A percentile compares a stretch with the other conserved stretches of the same genome.
Conservation (phyloP, 1,139 yeast species). For the Pichia sp. region DNA sequence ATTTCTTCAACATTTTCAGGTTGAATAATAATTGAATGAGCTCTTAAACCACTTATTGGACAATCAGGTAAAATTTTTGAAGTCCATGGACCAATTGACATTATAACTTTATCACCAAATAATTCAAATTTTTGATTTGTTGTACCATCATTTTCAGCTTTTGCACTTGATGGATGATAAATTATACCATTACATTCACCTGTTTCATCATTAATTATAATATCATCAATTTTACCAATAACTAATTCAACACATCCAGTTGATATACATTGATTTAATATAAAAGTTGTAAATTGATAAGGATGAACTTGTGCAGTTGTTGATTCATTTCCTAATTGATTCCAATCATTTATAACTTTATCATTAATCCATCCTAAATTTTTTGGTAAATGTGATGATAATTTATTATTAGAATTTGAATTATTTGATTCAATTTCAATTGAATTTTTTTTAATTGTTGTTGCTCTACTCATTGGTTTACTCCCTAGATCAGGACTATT, state of each 20-base stretch:
- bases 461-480: slow-evolving; percentile 25
- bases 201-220: slow-evolving; percentile 53
- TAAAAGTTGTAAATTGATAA: slow-evolving; percentile 77
- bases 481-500: slow-evolving; percentile 11
- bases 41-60: slow-evolving; percentile 86
- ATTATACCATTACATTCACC: slow-evolving; percentile 63
- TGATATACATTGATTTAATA: slow-evolving; percentile 74
- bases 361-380: slow-evolving; percentile 79
- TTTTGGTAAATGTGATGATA: slow-evolving; percentile 44
- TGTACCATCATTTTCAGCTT: slow-evolving; percentile 31
- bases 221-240: slow-evolving; percentile 73
- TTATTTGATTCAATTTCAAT: slow-evolving; percentile 31
- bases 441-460: slow-evolving; percentile 36
- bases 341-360: slow-evolving; percentile 63
- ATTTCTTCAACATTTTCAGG: slow-evolving; percentile 68
- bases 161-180: slow-evolving; percentile 54
- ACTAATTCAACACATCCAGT: slow-evolving; percentile 79
- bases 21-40: slow-evolving; percentile 88
- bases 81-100: slow-evolving; percentile 96
- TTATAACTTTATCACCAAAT: slow-evolving; percentile 67
- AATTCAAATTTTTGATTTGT: slow-evolving; percentile 35
- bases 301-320: slow-evolving; percentile 98
- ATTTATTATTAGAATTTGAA: slow-evolving; percentile 23
- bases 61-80: slow-evolving; percentile 83
- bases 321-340: slow-evolving; percentile 74